Evolutionary conservation across 345 rosid species (phyloP).

Genomic region (Eucalyptus leucophloia): DNA sequence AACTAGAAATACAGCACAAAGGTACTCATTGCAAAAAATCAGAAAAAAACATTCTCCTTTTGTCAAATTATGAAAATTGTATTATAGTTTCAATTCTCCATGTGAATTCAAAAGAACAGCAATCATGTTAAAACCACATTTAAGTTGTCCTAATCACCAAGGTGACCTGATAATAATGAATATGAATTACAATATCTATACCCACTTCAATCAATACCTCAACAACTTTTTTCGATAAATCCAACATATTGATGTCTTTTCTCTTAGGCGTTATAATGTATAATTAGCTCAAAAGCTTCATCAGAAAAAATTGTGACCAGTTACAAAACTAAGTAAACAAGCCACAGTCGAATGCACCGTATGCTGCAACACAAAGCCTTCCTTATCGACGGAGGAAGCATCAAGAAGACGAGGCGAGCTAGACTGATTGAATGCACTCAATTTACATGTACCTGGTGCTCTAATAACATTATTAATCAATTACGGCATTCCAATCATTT

Average conservation of each 20-base stretch:
- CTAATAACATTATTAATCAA: neutral
- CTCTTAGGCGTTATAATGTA: neutral
- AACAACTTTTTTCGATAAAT: neutral
- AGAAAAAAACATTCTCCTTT: neutral
- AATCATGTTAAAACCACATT: neutral
- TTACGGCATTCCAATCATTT: neutral
- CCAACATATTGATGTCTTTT: neutral
- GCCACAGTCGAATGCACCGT: neutral
- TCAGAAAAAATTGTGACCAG: neutral
- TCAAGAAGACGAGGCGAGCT: neutral
- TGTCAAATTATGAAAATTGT: neutral
- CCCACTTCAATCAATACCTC: neutral
- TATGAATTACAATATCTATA: neutral
- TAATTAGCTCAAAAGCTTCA: neutral
- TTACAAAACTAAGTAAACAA: neutral
- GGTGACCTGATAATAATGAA: neutral
- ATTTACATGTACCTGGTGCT: neutral
- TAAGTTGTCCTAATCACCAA: neutral
- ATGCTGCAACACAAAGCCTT: neutral
- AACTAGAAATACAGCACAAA: neutral
- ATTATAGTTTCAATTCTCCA: neutral
- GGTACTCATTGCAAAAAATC: neutral
- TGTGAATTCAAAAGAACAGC: neutral
- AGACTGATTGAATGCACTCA: neutral
- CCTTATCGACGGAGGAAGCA: neutral